Evolutionary conservation across 2,329 filamentous ascomycete genomes (phyloP), one percentile per base, ranked within the genome.

Genomic region (Aspergillus caelatus): DNA sequence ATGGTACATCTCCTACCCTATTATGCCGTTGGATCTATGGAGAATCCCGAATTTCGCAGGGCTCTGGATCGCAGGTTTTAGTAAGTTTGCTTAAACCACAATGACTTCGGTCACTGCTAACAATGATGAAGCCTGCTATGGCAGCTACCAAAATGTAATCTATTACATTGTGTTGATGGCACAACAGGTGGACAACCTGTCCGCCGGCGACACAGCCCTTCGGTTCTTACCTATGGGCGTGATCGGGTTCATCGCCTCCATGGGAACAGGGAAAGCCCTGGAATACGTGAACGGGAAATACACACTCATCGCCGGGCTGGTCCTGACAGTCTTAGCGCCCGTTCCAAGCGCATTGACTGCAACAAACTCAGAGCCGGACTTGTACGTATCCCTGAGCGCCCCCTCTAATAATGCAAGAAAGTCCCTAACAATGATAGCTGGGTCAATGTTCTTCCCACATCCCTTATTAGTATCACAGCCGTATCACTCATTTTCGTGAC

Each of bases 11-110:
- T 63, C 72, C 16, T 81, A 82, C 57, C 80, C 80, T 1, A 78
- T 82, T 60, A 82, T 82, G 80, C 80, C 80, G 0, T 68, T 82
- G 1, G 79, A 77, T 0, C 64, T 82, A 9, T 82, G 80, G 80
- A 82, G 79, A 55, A 74, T 82, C 21, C 75, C 75, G 30, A 82
- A 82, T 63, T 82, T 82, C 60, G 80, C 79, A 7, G 79, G 78
- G 4, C 69, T 82, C 0, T 82, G 80, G 80, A 72, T 82, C 28
- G 75, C 79, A 16, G 80, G 80, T 1, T 82, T 82, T 60, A 75
- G 75, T 77, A 68, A 66, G 71, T 68, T 3, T 10, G 23, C 21
- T 6, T 8, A 2, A 11, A 34, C 2, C 3, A 36, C 4, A 0
- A n/a, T 9, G 1, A 11, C 1, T 10, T 16, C 3, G 8, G 11